Conservation (phyloP, 2,329 filamentous ascomycete genomes). For the Penicillium expansum region DNA sequence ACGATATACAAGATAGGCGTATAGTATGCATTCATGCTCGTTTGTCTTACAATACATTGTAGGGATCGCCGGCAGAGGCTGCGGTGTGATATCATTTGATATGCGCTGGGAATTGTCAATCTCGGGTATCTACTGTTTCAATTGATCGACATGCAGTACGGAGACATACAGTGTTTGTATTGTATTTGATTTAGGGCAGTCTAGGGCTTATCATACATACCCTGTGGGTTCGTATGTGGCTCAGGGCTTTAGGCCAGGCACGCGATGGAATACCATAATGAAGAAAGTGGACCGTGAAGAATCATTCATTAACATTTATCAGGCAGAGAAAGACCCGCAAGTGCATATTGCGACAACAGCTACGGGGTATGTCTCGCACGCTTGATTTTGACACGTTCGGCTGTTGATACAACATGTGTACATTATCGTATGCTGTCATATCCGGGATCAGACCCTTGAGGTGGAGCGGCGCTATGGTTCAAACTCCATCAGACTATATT, state of each 20-base stretch:
- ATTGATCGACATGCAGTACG: not conserved
- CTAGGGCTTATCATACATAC: not conserved
- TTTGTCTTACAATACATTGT: not conserved
- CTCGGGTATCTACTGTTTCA: not conserved
- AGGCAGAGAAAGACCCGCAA: not conserved
- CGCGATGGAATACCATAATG: not conserved
- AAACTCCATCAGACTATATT: not conserved
- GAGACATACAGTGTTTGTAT: not conserved
- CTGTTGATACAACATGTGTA: not conserved
- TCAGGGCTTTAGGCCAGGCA: not conserved
- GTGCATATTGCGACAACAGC: not conserved
- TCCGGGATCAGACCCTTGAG: not conserved
- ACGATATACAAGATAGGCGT: not conserved
- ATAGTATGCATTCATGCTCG: not conserved
- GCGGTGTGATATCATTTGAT: constrained; percentile 14
- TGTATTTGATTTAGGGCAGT: not conserved
- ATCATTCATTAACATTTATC: not conserved
- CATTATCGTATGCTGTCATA: constrained; percentile 1
- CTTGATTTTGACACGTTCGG: not conserved
- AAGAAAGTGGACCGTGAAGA: not conserved
- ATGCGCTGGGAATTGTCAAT: not conserved
- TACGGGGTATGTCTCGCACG: not conserved
- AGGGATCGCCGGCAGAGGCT: not conserved
- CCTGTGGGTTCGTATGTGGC: not conserved
- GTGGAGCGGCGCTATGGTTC: not conserved